phyloP scores from a whole-genome alignment of 345 rosid genomes.

The Linum usitatissimum region DNA sequence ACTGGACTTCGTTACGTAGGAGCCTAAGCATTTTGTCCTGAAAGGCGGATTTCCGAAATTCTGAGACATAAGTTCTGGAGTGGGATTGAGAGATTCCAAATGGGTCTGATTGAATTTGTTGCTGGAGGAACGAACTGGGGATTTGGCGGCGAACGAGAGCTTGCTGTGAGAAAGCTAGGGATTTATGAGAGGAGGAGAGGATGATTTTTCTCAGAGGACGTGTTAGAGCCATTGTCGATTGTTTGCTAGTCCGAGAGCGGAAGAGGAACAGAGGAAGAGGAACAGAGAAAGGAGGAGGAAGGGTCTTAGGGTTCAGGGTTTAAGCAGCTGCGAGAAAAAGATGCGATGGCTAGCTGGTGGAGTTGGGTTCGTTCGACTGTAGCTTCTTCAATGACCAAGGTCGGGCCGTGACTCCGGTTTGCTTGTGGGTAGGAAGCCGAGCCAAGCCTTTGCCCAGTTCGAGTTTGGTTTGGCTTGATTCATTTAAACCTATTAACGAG shows the following conservation, averaged over 20 bases:
- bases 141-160: not conserved
- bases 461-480: no score
- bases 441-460: no score
- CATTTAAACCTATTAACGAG: no score
- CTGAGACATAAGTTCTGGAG: conserved; percentile 38
- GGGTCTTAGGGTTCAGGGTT: no score
- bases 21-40: conserved; percentile 47
- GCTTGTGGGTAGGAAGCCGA: no score
- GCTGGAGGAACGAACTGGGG: not conserved
- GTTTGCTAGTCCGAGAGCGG: no score
- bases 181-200: conserved; percentile 1
- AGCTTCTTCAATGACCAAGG: no score
- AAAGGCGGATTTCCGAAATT: conserved; percentile 77
- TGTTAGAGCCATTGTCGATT: conserved; percentile 11
- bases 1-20: conserved; percentile 55
- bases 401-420: no score
- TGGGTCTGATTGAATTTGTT: not conserved
- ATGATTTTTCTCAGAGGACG: conserved; percentile 12
- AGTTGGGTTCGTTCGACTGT: no score
- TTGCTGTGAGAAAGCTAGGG: conserved; percentile 1
- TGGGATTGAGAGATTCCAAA: not conserved
- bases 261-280: not conserved
- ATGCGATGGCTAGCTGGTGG: no score
- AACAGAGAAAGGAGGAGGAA: no score
- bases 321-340: no score